Base-by-base conservation (phyloP, 2,329 filamentous ascomycete genomes). In the Proliferodiscus dingleyae region DNA sequence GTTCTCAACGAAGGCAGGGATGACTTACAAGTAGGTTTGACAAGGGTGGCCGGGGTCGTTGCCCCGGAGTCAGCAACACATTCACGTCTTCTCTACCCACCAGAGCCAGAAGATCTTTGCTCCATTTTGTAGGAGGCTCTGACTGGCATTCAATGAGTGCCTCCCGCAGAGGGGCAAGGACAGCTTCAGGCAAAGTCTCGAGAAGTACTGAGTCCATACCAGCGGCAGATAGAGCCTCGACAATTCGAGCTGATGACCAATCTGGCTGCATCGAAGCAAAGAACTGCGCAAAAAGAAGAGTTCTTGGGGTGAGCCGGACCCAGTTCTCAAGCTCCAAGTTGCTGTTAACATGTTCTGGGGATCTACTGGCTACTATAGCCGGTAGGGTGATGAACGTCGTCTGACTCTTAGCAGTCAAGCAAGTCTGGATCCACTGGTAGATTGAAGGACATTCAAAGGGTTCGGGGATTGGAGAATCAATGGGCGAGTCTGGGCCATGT, bases 1-100 rank as follows among this genome's bases (percentile, higher is more conserved):
- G 19, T 18, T 15, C 23, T 7, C 19, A 18, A 10, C 18, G 3
- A n/a, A 38, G 16, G 8, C 4, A 4, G 15, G 13, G 9, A 26
- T 2, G 23, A 44, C 49, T 41, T 52, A 63, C 59, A 26, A 62
- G 40, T 42, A 62, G 37, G 28, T 51, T 60, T 15, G 58, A 49
- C 30, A 59, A 52, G 2, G 49, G 39, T 23, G 52, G 48, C 21
- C 51, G 52, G 7, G 54, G 56, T 41, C 61, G 62, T 48, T 69
- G 70, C 32, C 69, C 67, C 5, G 72, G 69, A 29, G 74, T 70
- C 40, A 87, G 70, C 8, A 88, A 73, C 36, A 81, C 74, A 53
- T 80, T 83, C 33, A 96, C 77, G 61, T 97, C 93, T 49, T 88
- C 83, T 49, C 93, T 80, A 42, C 87, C 85, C 10, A 96, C 80